phyloP scores from a whole-genome alignment of 495 filamentous ascomycete species.

The Aspergillus heteromorphus region DNA sequence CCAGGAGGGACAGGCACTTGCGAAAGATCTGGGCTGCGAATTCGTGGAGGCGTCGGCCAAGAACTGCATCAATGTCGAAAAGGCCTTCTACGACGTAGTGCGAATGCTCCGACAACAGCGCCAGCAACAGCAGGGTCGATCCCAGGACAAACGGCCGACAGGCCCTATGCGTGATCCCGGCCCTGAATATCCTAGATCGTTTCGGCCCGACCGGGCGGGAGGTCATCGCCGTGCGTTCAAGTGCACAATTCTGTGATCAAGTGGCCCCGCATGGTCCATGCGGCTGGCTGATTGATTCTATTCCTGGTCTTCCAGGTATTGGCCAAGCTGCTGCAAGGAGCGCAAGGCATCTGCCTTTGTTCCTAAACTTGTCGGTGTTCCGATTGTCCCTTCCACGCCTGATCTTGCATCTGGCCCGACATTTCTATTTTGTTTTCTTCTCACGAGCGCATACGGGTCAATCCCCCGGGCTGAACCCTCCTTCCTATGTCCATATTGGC shows the following conservation, averaged over 20 bases:
- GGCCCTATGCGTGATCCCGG: slow-evolving; percentile 36
- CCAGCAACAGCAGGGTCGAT: slow-evolving; percentile 45
- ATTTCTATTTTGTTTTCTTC: neutral
- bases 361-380: neutral
- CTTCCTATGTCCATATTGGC: slow-evolving; percentile 20
- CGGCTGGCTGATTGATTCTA: slow-evolving; percentile 8
- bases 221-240: slow-evolving; percentile 35
- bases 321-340: neutral
- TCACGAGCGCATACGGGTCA: slow-evolving; percentile 14
- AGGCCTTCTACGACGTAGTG: slow-evolving; percentile 97
- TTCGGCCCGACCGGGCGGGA: slow-evolving; percentile 35
- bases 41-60: slow-evolving; percentile 99
- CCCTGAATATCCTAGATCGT: slow-evolving; percentile 39
- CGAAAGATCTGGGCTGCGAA: slow-evolving; percentile 88
- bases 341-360: neutral
- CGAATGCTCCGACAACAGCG: slow-evolving; percentile 79
- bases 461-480: slow-evolving; percentile 14
- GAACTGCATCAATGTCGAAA: slow-evolving; percentile 98
- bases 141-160: slow-evolving; percentile 37
- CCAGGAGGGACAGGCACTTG: slow-evolving; percentile 88
- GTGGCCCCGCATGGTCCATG: slow-evolving; percentile 10
- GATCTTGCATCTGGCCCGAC: neutral
- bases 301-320: neutral
- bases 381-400: neutral
- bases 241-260: slow-evolving; percentile 39